phyloP scores from a whole-genome alignment of 768 basidiomycete genomes.

The Rhodocollybia butyracea region DNA sequence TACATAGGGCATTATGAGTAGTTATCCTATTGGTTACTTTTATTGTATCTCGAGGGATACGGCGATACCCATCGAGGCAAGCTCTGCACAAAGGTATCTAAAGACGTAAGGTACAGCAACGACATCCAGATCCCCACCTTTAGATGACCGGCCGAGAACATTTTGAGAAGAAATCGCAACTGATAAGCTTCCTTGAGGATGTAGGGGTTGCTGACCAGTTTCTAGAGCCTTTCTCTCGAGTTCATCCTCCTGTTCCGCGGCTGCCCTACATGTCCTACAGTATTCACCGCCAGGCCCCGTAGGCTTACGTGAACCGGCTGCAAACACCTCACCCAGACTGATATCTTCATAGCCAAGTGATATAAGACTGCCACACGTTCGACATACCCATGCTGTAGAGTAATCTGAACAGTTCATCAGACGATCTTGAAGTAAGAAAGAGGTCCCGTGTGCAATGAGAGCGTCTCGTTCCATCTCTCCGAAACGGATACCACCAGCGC shows the following conservation, averaged over 20 bases:
- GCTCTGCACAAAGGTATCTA: conserved; percentile 89
- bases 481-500: conserved; percentile 97
- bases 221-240: conserved; percentile 55
- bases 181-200: conserved; percentile 47
- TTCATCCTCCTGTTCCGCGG: conserved; percentile 61
- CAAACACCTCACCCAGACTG: conserved; percentile 60
- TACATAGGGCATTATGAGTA: too few species aligned
- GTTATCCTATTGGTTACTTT: too few species aligned
- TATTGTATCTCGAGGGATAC: conserved; percentile 72
- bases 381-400: conserved; percentile 98
- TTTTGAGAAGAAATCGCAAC: conserved; percentile 69
- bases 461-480: conserved; percentile 99
- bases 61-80: conserved; percentile 98
- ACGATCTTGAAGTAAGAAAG: conserved; percentile 96
- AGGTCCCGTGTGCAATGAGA: conserved; percentile 96
- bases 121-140: conserved; percentile 87
- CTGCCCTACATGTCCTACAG: conserved; percentile 87
- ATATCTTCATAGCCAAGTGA: conserved; percentile 95
- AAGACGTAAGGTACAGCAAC: conserved; percentile 96
- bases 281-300: conserved; percentile 87
- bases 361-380: conserved; percentile 92
- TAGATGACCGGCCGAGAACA: conserved; percentile 53
- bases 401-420: conserved; percentile 99
- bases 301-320: conserved; percentile 51
- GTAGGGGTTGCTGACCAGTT: conserved; percentile 47